Evolutionary conservation across 495 filamentous ascomycete species (phyloP).

Genomic region (Hypoxylon rickii): DNA sequence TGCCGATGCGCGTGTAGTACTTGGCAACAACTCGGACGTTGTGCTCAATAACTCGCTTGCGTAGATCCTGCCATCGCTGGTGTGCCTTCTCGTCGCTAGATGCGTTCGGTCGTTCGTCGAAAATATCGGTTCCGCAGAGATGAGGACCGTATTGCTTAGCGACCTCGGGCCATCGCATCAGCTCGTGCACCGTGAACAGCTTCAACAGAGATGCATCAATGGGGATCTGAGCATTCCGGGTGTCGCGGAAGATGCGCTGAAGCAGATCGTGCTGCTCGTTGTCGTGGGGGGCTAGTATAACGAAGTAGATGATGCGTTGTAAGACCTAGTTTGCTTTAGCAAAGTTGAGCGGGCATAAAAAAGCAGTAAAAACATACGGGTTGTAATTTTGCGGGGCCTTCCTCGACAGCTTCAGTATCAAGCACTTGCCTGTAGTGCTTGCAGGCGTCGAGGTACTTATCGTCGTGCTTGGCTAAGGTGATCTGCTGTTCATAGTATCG

Average conservation of each 20-base stretch:
- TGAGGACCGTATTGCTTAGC: slow-evolving; percentile 83
- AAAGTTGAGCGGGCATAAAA: neutral
- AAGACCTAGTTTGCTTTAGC: slow-evolving; percentile 65
- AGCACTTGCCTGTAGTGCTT: slow-evolving; percentile 96
- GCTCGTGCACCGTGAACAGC: slow-evolving; percentile 90
- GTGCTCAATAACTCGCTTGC: slow-evolving; percentile 98
- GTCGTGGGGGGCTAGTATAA: slow-evolving; percentile 94
- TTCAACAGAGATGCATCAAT: slow-evolving; percentile 81
- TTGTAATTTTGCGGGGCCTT: slow-evolving; percentile 81
- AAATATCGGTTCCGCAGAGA: slow-evolving; percentile 89
- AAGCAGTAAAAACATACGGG: slow-evolving; percentile 61
- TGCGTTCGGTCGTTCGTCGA: slow-evolving; percentile 65
- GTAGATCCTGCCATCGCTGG: slow-evolving; percentile 87
- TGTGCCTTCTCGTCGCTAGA: slow-evolving; percentile 74
- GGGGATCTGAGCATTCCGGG: slow-evolving; percentile 69
- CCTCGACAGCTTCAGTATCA: slow-evolving; percentile 91
- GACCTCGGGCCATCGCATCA: slow-evolving; percentile 98
- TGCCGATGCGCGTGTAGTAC: slow-evolving; percentile 96
- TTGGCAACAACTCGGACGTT: slow-evolving; percentile 97
- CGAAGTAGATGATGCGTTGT: slow-evolving; percentile 93
- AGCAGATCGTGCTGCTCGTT: slow-evolving; percentile 98
- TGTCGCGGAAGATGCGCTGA: slow-evolving; percentile 81
- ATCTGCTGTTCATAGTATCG: slow-evolving; percentile 97
- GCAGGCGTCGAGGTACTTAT: slow-evolving; percentile 95
- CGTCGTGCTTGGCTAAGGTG: slow-evolving; percentile 88